Evolutionary conservation across 2,329 filamentous ascomycete genomes (phyloP).

Genomic region (Paracoccidioides lutzii): DNA sequence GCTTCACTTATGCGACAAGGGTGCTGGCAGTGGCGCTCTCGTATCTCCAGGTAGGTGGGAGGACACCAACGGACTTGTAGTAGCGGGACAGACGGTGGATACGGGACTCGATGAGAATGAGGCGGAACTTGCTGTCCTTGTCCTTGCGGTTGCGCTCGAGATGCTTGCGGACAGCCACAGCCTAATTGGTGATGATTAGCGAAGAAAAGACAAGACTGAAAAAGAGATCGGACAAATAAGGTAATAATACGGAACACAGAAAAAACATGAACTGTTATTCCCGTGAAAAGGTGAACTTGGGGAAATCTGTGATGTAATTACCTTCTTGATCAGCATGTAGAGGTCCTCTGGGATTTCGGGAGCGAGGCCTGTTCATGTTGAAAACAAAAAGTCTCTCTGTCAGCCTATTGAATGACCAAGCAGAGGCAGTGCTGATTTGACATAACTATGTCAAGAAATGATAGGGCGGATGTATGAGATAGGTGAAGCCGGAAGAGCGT

Average conservation of each 20-base stretch:
- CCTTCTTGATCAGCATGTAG: conserved; percentile 99
- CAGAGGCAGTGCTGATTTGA: conserved; percentile 52
- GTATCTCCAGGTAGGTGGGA: conserved; percentile 95
- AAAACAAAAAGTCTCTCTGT: conserved; percentile 65
- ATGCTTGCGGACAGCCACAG: conserved; percentile 98
- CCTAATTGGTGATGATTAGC: conserved; percentile 37
- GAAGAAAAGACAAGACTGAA: not conserved
- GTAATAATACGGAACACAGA: not conserved
- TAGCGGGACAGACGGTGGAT: conserved; percentile 99
- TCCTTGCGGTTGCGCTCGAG: conserved; percentile 99
- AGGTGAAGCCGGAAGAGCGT: not conserved
- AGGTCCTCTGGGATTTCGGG: conserved; percentile 98
- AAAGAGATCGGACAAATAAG: not conserved
- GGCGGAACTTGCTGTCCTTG: conserved; percentile 99
- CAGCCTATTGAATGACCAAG: conserved; percentile 63
- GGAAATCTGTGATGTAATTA: conserved; percentile 29
- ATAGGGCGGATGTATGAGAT: not conserved
- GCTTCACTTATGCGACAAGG: conserved; percentile 63
- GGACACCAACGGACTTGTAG: conserved; percentile 89
- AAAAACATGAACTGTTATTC: not conserved
- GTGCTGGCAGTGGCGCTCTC: conserved; percentile 94
- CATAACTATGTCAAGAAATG: not conserved
- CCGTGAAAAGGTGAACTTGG: not conserved
- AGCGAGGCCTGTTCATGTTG: conserved; percentile 66
- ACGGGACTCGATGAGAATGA: conserved; percentile 99